Evolutionary conservation across 129 eudicot genomes (phyloP), one percentile per base, ranked within the genome.

Genomic region (Centrapalus pauciflorus): DNA sequence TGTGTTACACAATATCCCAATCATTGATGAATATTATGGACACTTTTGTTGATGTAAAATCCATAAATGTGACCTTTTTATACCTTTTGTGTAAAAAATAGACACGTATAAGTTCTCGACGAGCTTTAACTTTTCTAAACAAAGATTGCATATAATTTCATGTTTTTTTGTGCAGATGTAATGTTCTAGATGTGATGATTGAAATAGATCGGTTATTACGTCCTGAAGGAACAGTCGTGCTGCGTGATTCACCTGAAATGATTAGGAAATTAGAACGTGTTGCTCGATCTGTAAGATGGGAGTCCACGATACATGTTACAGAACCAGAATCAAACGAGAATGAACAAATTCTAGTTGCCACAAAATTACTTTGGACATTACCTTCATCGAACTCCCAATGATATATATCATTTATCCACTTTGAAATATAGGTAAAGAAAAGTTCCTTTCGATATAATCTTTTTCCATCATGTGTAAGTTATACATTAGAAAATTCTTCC

Each of bases 161-260:
- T 45, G 11, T 61, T n/a, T 6, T 21, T 57, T 26, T 17, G 43
- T 73, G 71, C 83, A 89, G 96, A 79, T 89, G 96, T 69, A 84
- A 81, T 69, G 68, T 89, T 61, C 86, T 89, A 50, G 96, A 89
- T 70, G 57, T 89, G 64, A 83, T 89, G 73, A 86, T 89, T 41
- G 96, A 89, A 66, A 81, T 89, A 13, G 96, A 89, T 77, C 76
- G 96, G 34, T 83, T 89, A 33, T 57, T 89, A 70, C 84, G 96
- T 16, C 96, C 95, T 6, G 95, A 83, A 67, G 96, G 96, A 60
- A 83, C 95, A 13, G 74, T 89, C 4, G 80, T 89, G 28, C 45
- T 81, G 38, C 87, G 95, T 54, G 96, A 86, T 63, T 73, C 90
- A 19, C 90, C 84, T 4, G 88, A 86, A 83, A 80, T 71, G 52